Evolutionary conservation across 768 basidiomycete genomes (phyloP), one percentile per base, ranked within the genome.

Genomic region (Epithele typhae): DNA sequence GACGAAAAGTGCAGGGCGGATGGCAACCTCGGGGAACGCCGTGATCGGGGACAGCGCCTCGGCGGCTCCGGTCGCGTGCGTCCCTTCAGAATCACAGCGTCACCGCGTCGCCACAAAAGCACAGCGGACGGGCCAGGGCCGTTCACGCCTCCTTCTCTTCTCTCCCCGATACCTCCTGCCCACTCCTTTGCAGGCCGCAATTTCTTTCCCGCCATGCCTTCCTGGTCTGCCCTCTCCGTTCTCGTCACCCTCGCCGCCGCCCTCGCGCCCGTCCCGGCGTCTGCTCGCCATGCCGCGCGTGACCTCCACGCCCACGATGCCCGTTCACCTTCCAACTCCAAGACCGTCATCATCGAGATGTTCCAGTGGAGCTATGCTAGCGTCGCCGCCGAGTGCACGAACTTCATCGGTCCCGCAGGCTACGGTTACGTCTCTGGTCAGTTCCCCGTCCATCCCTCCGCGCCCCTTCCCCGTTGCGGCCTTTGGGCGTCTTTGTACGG

Each of bases 381-480:
- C 49, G 58, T 87, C 37, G 82, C 81, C 0, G 57, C 71, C 2
- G 84, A 87, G 61, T 87, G 84, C 63, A 76, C 71, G 3, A 68
- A 67, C 43, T 85, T 83, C 57, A 70, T 86, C 35, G 83, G 84
- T 1, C 82, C 83, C 3, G 75, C 78, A n/a, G 81, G 82, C 8
- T 72, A 85, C 58, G 83, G 81, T 5, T 84, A 74, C 54, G 81
- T 85, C 18, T 82, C 84, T 79, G 78, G 82, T 65, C 34, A 12
- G 55, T 36, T 5, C 25, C 27, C 8, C 33, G 17, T 15, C 10
- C 43, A 22, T 44, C 19, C 23, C 38, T 3, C 40, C 18, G 12
- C 17, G 24, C 45, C 0, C 2, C 19, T 46, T 2, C 45, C 25
- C 18, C 30, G 21, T 25, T 12, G 23, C 22, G 4, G 11, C 17